Evolutionary conservation across 495 filamentous ascomycete genomes (phyloP).

Genomic region (Saxophila tyrrhenica): DNA sequence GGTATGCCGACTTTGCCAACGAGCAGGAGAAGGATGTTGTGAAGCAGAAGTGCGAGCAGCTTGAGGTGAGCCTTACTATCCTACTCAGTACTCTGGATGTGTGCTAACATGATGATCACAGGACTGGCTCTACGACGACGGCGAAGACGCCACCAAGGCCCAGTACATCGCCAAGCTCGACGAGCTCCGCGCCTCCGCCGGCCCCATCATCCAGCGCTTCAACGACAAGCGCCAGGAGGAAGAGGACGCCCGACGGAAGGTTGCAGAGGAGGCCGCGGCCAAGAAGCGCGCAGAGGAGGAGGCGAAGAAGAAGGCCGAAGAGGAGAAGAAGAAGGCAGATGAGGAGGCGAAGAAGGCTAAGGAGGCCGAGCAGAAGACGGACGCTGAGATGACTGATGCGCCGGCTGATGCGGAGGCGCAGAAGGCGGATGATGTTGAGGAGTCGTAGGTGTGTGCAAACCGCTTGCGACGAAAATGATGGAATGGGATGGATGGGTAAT

Average conservation of each 20-base stretch:
- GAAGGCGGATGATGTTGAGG: slow-evolving; percentile 31
- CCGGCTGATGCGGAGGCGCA: slow-evolving; percentile 11
- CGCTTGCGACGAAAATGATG: neutral
- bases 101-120: slow-evolving; percentile 26
- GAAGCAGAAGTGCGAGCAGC: slow-evolving; percentile 61
- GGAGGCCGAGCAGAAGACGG: slow-evolving; percentile 31
- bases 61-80: slow-evolving; percentile 55
- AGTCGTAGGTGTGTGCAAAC: slow-evolving; percentile 11
- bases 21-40: slow-evolving; percentile 90
- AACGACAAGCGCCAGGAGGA: slow-evolving; percentile 89
- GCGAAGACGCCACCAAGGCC: slow-evolving; percentile 88
- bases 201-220: slow-evolving; percentile 88
- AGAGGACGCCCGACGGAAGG: slow-evolving; percentile 62
- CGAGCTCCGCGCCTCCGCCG: slow-evolving; percentile 81
- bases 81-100: neutral
- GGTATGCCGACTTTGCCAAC: slow-evolving; percentile 71
- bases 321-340: slow-evolving; percentile 50
- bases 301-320: slow-evolving; percentile 66
- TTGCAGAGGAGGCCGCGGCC: slow-evolving; percentile 56
- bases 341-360: slow-evolving; percentile 42
- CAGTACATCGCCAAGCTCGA: slow-evolving; percentile 90
- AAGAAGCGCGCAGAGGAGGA: slow-evolving; percentile 39
- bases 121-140: slow-evolving; percentile 99
- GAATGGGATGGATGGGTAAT: neutral
- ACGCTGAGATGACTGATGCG: slow-evolving; percentile 33